A percentile compares a stretch with the other conserved stretches of the same genome.
phyloP scores from a whole-genome alignment of 1,284 basidiomycete genomes.

The Ceratobasidium sp. region DNA sequence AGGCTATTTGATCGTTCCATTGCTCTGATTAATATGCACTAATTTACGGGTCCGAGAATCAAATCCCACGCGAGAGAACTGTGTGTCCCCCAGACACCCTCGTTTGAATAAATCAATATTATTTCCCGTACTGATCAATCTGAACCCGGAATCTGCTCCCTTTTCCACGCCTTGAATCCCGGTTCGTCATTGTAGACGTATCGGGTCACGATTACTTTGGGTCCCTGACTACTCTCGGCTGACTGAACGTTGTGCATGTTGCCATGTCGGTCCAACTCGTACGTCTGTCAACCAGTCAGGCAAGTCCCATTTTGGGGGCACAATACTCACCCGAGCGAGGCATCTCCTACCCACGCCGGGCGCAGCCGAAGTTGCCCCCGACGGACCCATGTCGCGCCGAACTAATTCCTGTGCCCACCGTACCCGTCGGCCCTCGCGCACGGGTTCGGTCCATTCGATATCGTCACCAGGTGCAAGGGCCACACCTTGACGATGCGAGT shows the following conservation, averaged over 20 bases:
- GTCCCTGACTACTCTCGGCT: background rate
- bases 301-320: background rate
- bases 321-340: constrained; percentile 4
- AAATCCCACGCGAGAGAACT: too few species aligned
- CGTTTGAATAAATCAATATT: too few species aligned
- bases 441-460: background rate
- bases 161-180: constrained; percentile 2
- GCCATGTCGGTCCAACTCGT: constrained; percentile 26
- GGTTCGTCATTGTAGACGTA: constrained; percentile 26
- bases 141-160: background rate
- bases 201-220: constrained; percentile 9
- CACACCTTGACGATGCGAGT: background rate
- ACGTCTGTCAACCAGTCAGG: background rate
- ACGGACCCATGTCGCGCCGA: constrained; percentile 3
- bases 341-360: constrained; percentile 18
- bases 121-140: background rate
- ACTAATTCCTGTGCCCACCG: constrained; percentile 21
- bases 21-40: too few species aligned
- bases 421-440: constrained; percentile 6
- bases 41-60: too few species aligned
- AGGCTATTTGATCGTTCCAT: too few species aligned
- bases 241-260: background rate
- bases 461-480: constrained; percentile 21
- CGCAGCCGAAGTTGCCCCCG: background rate
- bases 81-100: too few species aligned